Evolutionary conservation across 2,329 filamentous ascomycete genomes (phyloP).

Genomic region (Leptographium flavum): DNA sequence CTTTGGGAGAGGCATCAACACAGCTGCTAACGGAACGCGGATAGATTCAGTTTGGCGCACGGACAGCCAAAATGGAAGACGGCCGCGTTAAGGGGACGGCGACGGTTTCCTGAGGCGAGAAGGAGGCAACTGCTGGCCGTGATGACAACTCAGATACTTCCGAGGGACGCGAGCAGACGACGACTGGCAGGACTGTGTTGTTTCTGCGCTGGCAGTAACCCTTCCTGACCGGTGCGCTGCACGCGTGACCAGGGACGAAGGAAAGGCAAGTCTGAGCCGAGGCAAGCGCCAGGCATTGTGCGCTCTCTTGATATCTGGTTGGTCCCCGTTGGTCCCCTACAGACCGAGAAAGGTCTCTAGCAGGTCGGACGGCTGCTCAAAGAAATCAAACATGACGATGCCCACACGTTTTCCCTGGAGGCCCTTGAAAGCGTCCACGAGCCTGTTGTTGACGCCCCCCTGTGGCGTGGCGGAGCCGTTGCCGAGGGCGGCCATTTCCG

Average conservation of each 20-base stretch:
- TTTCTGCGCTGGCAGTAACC: constrained; percentile 29
- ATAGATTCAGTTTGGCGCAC: constrained; percentile 68
- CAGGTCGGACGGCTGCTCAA: constrained; percentile 25
- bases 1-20: too few species aligned
- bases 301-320: too few species aligned
- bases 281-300: neutral
- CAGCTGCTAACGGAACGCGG: neutral
- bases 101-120: constrained; percentile 30
- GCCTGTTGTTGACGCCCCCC: constrained; percentile 29
- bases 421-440: constrained; percentile 21
- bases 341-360: constrained; percentile 14
- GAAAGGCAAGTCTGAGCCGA: constrained; percentile 25
- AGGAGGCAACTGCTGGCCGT: constrained; percentile 28
- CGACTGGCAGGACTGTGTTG: constrained; percentile 28
- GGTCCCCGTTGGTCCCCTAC: too few species aligned
- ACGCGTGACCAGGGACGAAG: constrained; percentile 17
- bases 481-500: constrained; percentile 30
- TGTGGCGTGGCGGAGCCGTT: constrained; percentile 22
- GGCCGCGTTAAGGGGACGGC: constrained; percentile 56
- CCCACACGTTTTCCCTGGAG: constrained; percentile 30
- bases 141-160: constrained; percentile 68
- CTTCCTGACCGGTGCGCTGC: constrained; percentile 17
- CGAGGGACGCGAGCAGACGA: constrained; percentile 29
- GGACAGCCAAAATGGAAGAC: constrained; percentile 71
- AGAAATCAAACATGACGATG: constrained; percentile 38